Conservation (phyloP, 352 stramenopile genomes). For the Phytophthora sp. region DNA sequence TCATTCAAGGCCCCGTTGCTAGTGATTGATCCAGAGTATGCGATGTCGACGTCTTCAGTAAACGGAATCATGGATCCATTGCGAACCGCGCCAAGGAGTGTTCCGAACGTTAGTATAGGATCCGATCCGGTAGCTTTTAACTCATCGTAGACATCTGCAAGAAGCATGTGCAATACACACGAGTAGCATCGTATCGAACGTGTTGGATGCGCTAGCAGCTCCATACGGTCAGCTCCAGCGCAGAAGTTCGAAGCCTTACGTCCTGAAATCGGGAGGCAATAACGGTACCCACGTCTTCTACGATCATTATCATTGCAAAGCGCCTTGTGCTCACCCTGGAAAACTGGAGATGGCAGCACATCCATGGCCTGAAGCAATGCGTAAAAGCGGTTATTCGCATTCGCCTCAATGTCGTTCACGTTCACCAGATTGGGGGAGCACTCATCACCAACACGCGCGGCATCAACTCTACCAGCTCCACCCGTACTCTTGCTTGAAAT, state of each 20-base stretch:
- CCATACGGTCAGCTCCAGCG: constrained; percentile 37
- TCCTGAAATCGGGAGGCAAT: constrained; percentile 48
- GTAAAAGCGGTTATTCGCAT: neutral
- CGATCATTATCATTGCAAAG: constrained; percentile 2
- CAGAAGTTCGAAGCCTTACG: constrained; percentile 43
- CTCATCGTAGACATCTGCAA: constrained; percentile 50
- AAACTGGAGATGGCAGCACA: neutral
- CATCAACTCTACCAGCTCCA: no score
- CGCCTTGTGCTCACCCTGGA: constrained; percentile 5
- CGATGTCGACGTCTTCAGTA: constrained; percentile 51
- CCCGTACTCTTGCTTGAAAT: no score
- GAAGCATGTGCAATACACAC: constrained; percentile 52
- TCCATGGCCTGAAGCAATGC: neutral
- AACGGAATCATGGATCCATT: constrained; percentile 48
- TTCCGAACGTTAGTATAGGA: constrained; percentile 41
- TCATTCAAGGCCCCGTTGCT: constrained; percentile 2
- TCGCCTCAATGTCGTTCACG: neutral
- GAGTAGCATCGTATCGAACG: constrained; percentile 36
- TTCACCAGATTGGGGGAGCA: neutral
- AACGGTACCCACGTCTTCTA: neutral
- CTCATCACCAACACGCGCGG: neutral
- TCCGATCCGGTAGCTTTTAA: constrained; percentile 12
- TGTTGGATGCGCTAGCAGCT: constrained; percentile 26
- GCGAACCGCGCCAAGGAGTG: constrained; percentile 44
- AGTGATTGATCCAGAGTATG: constrained; percentile 20